Base-by-base conservation (phyloP, 164 flowering plant species). In the Stephania cephalantha region DNA sequence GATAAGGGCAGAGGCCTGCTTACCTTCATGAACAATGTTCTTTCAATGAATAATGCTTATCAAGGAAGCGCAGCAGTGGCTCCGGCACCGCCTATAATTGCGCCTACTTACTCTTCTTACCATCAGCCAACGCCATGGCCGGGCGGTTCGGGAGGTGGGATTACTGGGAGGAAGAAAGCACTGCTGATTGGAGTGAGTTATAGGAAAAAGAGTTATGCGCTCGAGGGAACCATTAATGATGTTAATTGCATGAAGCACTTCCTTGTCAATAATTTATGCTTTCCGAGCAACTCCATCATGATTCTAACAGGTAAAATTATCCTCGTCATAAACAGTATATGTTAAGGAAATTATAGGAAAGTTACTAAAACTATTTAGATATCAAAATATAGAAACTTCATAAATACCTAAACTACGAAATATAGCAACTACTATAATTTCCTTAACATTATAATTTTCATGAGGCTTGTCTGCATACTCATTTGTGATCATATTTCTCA, bases 301-400 rank as follows among this genome's bases (percentile, higher is more conserved):
- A 71, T 91, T 72, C 93, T 94, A 46, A 86, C 95, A 71, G 98
- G 98, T 93, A 84, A 35, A 35, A 35, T 35, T 35, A 35, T 35
- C 35, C 35, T n/a, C n/a, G n/a, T 31, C 35, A 31, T 31, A 31
- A 31, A 31, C n/a, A n/a, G n/a, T n/a, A n/a, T n/a, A n/a, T n/a
- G n/a, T n/a, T n/a, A n/a, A n/a, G n/a, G n/a, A n/a, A n/a, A n/a
- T n/a, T n/a, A n/a, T n/a, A n/a, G n/a, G 25, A 25, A 25, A 25
- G 25, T 25, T 25, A 25, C 25, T 0, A 25, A 25, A 25, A 25
- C 25, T 25, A 25, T 25, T 0, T 25, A 25, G 25, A 25, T 25
- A 25, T 25, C 25, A 25, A 25, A 25, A 25, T 25, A 25, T 25
- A 25, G 25, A n/a, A n/a, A n/a, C n/a, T n/a, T n/a, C n/a, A n/a